phyloP scores from a whole-genome alignment of 768 basidiomycete genomes.

The Tylopilus vinaceipallidus region DNA sequence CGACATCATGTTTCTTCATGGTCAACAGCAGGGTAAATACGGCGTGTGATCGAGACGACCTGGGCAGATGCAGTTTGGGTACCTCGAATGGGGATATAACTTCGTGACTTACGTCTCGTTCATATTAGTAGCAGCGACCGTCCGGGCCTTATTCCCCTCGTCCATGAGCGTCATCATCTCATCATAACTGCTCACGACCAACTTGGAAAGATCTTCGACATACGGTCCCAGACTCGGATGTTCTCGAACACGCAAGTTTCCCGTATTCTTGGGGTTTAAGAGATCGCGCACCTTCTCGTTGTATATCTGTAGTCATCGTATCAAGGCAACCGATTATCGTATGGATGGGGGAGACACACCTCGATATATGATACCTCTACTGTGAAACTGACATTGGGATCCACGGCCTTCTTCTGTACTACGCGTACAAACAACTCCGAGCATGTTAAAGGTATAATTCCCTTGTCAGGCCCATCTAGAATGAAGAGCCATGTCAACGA shows the following conservation, averaged over 20 bases:
- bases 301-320: conserved; percentile 60
- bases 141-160: conserved; percentile 98
- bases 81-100: not conserved
- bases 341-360: conserved; percentile 39
- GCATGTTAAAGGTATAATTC: conserved; percentile 96
- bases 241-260: conserved; percentile 94
- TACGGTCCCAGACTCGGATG: conserved; percentile 97
- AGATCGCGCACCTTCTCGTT: conserved; percentile 98
- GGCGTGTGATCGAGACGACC: conserved; percentile 95
- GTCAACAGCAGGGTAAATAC: conserved; percentile 95
- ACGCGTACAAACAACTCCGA: conserved; percentile 89
- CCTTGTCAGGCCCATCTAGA: conserved; percentile 90
- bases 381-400: conserved; percentile 74
- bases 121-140: conserved; percentile 99
- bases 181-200: conserved; percentile 86
- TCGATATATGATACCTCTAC: conserved; percentile 99
- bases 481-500: conserved; percentile 6
- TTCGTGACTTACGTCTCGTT: conserved; percentile 84
- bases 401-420: conserved; percentile 54
- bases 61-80: conserved; percentile 30
- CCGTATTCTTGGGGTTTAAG: conserved; percentile 94
- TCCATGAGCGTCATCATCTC: conserved; percentile 99
- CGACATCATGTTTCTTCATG: conserved; percentile 84
- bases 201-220: conserved; percentile 94
- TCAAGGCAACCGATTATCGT: not conserved